Percentiles rank a stretch among this genome's conserved stretches.
phyloP scores from a whole-genome alignment of 2,329 filamentous ascomycete genomes.

The Epichloe brachyelytri region DNA sequence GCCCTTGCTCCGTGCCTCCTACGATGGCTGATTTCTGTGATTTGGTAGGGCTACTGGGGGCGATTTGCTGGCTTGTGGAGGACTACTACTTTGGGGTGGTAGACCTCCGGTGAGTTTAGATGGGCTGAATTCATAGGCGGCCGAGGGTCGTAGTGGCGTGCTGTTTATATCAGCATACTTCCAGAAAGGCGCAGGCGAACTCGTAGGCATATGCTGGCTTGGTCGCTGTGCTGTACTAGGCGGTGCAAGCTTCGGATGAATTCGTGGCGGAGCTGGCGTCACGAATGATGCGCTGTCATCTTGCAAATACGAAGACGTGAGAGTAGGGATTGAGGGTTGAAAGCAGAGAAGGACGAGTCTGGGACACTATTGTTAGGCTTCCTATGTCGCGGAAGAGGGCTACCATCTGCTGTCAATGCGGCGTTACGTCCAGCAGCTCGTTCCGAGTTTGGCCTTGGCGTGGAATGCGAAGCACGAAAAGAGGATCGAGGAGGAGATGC shows the following conservation, averaged over 20 bases:
- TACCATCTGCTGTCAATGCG: constrained; percentile 40
- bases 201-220: constrained; percentile 76
- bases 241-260: constrained; percentile 63
- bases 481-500: constrained; percentile 43
- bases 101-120: constrained; percentile 32
- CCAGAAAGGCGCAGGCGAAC: constrained; percentile 79
- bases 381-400: constrained; percentile 46
- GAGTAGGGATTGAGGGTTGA: constrained; percentile 43
- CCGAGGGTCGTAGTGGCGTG: constrained; percentile 47
- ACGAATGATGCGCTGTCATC: constrained; percentile 50
- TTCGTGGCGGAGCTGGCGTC: constrained; percentile 59
- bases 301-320: constrained; percentile 49
- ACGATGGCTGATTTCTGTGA: constrained; percentile 21
- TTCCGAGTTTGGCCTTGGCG: constrained; percentile 40
- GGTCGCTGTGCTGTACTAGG: constrained; percentile 71
- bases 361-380: constrained; percentile 22
- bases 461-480: constrained; percentile 39
- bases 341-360: constrained; percentile 34
- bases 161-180: constrained; percentile 68
- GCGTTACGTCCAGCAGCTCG: constrained; percentile 23
- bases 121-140: constrained; percentile 45
- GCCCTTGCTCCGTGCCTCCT: constrained; percentile 6
- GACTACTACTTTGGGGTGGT: constrained; percentile 46
- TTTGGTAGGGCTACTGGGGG: constrained; percentile 39
- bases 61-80: constrained; percentile 35